Evolutionary conservation across 1,284 basidiomycete species (phyloP).

Genomic region (Meripilus lineatus): DNA sequence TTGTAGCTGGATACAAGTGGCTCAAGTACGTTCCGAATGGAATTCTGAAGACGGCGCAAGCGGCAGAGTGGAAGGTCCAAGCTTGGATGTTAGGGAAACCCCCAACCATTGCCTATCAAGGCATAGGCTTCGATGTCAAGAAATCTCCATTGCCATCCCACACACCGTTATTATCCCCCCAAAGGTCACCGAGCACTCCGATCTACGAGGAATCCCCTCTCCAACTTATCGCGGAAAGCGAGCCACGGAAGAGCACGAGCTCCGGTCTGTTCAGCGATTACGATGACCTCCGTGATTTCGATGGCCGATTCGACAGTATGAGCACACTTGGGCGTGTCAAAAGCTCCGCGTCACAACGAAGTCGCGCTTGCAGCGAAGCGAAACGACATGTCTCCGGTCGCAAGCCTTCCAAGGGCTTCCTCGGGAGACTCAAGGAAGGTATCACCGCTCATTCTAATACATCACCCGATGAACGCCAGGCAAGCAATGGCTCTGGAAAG

Average conservation of each 20-base stretch:
- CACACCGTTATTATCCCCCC: conserved; percentile 16
- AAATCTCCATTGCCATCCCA: conserved; percentile 19
- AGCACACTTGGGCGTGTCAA: conserved; percentile 61
- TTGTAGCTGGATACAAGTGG: conserved; percentile 84
- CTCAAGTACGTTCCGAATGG: conserved; percentile 94
- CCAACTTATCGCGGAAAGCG: conserved; percentile 24
- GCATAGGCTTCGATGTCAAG: conserved; percentile 66
- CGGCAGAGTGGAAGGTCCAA: conserved; percentile 95
- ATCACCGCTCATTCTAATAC: conserved; percentile 32
- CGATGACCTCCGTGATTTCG: conserved; percentile 78
- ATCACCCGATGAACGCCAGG: conserved; percentile 35
- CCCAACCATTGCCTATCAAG: conserved; percentile 74
- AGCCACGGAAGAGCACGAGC: conserved; percentile 23
- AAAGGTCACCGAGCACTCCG: too few relatives aligned
- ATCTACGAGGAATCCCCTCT: too few relatives aligned
- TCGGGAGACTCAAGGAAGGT: conserved; percentile 51
- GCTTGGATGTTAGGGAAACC: conserved; percentile 96
- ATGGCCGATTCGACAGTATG: conserved; percentile 75
- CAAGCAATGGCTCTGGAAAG: conserved; percentile 32
- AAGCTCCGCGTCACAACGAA: conserved; percentile 28
- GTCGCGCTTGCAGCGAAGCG: conserved; percentile 30
- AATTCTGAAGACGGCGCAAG: conserved; percentile 91
- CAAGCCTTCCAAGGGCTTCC: conserved; percentile 62
- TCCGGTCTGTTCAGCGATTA: conserved; percentile 74
- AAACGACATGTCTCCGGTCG: conserved; percentile 34